phyloP scores from a whole-genome alignment of 164 flowering plant species.

The Kalanchoe fedtschenkoi region DNA sequence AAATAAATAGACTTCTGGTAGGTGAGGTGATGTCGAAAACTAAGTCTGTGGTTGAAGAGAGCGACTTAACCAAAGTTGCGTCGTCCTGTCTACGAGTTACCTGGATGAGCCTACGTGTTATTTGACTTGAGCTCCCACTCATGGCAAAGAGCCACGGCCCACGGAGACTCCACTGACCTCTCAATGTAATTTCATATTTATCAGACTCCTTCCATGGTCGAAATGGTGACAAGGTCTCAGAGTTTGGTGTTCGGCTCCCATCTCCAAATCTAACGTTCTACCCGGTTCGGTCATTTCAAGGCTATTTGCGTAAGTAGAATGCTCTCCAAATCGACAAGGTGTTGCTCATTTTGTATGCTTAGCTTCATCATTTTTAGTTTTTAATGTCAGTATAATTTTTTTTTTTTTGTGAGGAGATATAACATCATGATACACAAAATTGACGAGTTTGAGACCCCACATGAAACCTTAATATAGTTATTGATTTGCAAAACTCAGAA shows the following conservation, averaged over 20 bases:
- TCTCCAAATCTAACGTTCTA: neutral
- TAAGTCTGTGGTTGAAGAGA: conserved; percentile 54
- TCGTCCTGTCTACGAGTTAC: conserved; percentile 59
- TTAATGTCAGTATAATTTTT: too few species aligned
- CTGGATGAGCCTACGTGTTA: conserved; percentile 84
- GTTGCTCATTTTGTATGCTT: too few species aligned
- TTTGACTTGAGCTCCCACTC: conserved; percentile 96
- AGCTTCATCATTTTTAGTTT: too few species aligned
- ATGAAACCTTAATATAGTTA: too few species aligned
- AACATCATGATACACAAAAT: too few species aligned
- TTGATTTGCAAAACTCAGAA: too few species aligned
- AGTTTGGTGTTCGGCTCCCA: conserved; percentile 37
- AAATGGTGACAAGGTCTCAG: conserved; percentile 80
- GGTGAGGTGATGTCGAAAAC: conserved; percentile 81
- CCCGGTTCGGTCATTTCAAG: neutral
- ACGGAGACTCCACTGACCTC: conserved; percentile 70
- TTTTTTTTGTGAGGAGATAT: too few species aligned
- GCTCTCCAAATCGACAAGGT: too few species aligned
- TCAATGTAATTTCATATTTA: conserved; percentile 55
- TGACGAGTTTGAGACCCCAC: too few species aligned
- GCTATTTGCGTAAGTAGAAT: neutral
- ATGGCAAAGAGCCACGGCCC: conserved; percentile 92
- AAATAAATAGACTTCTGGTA: conserved; percentile 60
- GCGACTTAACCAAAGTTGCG: conserved; percentile 61
- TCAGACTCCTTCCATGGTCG: conserved; percentile 83